Evolutionary conservation across 805 yeast genomes (phyloP), one percentile per base, ranked within the genome.

Genomic region (Zygoascus biomembranicola): DNA sequence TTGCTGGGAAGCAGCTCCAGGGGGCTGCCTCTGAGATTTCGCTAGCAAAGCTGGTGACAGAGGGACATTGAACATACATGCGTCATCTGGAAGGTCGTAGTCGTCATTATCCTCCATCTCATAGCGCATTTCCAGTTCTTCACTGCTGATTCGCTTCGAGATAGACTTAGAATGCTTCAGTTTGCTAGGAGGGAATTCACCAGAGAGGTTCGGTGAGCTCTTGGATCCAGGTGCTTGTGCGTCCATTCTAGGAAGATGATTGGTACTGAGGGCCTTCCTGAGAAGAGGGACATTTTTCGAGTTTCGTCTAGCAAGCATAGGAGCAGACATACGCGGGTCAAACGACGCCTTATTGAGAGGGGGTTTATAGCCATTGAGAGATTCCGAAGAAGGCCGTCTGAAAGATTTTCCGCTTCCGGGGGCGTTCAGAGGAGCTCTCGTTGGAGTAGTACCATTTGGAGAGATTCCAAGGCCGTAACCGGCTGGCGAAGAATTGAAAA

Each of bases 51-150:
- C 76, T 48, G 80, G 82, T 0, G 85, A 75, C 51, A 80, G 67
- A 2, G 90, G 90, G 18, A 84, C 85, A 59, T 84, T 83, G 67
- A 72, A 84, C 55, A 83, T 77, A 20, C 77, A 72, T 20, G 75
- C 67, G 44, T 75, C 79, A 1, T 81, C 81, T 43, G 80, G 67
- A 54, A 79, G 77, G 55, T 78, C 80, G 58, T 80, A 84, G 16
- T 78, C 80, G 47, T 71, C 76, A 16, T 68, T 66, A 42, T 67
- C 67, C 32, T 65, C 67, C n/a, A 54, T 53, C 6, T 69, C 73
- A 52, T 57, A 64, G 13, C 64, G 66, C 42, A 50, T 39, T 54
- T 69, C 71, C 26, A 70, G 63, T 56, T 68, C 69, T 35, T 57
- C 58, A 14, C 52, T 47, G 23, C 55, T 51, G 18, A 56, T 35